Percentiles rank a stretch among this genome's conserved stretches.
These are phyloP conservation scores for Polyplosphaeria fusca DNA, from an alignment of 495 filamentous ascomycete genomes.

Conservation along the genomic window DNA sequence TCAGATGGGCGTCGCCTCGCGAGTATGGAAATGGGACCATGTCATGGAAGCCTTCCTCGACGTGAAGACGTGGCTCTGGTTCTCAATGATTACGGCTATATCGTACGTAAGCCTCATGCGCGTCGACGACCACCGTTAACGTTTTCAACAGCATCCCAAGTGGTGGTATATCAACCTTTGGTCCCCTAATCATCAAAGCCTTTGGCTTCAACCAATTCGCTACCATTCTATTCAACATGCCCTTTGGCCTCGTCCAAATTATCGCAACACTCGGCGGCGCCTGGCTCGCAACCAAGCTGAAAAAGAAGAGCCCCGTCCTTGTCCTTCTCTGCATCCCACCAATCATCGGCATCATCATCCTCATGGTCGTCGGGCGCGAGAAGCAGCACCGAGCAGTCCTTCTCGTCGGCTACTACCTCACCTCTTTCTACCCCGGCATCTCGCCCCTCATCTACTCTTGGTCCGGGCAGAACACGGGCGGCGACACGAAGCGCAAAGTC, in stretches of 20 bases:
- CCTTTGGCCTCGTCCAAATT: slow-evolving; percentile 60
- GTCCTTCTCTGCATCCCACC: slow-evolving; percentile 55
- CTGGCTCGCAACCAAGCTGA: slow-evolving; percentile 51
- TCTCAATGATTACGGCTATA: slow-evolving; percentile 53
- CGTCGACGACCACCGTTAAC: slow-evolving; percentile 16
- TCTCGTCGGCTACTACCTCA: slow-evolving; percentile 59
- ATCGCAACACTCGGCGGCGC: slow-evolving; percentile 58
- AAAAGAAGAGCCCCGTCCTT: slow-evolving; percentile 57
- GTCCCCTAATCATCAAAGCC: slow-evolving; percentile 59
- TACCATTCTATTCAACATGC: slow-evolving; percentile 64
- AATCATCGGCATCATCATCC: slow-evolving; percentile 55
- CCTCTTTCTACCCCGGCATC: slow-evolving; percentile 56
- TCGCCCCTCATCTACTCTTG: slow-evolving; percentile 63
- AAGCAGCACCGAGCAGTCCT: slow-evolving; percentile 48
- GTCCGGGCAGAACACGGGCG: slow-evolving; percentile 60
- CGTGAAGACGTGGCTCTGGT: slow-evolving; percentile 67
- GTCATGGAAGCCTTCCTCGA: slow-evolving; percentile 60
- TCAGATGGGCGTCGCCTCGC: slow-evolving; percentile 57
- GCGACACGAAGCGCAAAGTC: slow-evolving; percentile 62
- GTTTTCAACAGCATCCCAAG: slow-evolving; percentile 53
- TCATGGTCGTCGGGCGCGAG: slow-evolving; percentile 51
- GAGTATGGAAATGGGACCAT: slow-evolving; percentile 61
- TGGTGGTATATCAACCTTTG: slow-evolving; percentile 62
- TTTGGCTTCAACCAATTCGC: slow-evolving; percentile 60
- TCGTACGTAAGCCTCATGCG: slow-evolving; percentile 43